Percentiles rank a stretch among this genome's conserved stretches.
Conservation (phyloP, 495 filamentous ascomycete genomes). For the Penicillium taxi region DNA sequence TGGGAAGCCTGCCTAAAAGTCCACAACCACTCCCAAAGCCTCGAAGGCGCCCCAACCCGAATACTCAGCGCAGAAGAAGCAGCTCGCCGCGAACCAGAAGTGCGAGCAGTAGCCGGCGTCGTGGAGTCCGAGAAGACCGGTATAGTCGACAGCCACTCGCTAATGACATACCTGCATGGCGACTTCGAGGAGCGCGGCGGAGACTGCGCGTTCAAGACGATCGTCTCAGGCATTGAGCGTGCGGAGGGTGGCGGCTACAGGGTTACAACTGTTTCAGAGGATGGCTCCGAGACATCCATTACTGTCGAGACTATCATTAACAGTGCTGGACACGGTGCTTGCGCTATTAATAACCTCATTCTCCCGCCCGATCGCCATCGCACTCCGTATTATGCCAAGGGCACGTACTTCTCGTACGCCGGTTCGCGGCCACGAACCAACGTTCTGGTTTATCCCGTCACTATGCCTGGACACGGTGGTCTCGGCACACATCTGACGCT, state of each 20-base stretch:
- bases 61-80: slow-evolving; percentile 59
- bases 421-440: slow-evolving; percentile 54
- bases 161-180: slow-evolving; percentile 74
- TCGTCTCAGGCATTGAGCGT: slow-evolving; percentile 52
- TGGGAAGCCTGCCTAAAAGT: slow-evolving; percentile 56
- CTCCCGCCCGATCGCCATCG: slow-evolving; percentile 51
- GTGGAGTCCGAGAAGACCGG: slow-evolving; percentile 80
- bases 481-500: slow-evolving; percentile 91
- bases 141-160: slow-evolving; percentile 78
- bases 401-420: slow-evolving; percentile 86
- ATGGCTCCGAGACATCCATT: slow-evolving; percentile 44
- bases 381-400: slow-evolving; percentile 78
- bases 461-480: slow-evolving; percentile 69
- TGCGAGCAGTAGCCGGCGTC: slow-evolving; percentile 59
- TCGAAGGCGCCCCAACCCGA: slow-evolving; percentile 62
- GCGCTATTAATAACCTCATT: slow-evolving; percentile 73
- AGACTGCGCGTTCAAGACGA: slow-evolving; percentile 55
- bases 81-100: slow-evolving; percentile 58
- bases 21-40: slow-evolving; percentile 54
- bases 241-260: slow-evolving; percentile 48
- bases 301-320: slow-evolving; percentile 75
- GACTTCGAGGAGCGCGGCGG: slow-evolving; percentile 72
- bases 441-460: slow-evolving; percentile 82
- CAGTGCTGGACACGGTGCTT: slow-evolving; percentile 73
- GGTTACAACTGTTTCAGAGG: slow-evolving; percentile 43